These are phyloP conservation scores for Physcomitrium patens DNA, from an alignment of 225 moss, liverwort and hornwort genomes.

Conservation along the genomic window DNA sequence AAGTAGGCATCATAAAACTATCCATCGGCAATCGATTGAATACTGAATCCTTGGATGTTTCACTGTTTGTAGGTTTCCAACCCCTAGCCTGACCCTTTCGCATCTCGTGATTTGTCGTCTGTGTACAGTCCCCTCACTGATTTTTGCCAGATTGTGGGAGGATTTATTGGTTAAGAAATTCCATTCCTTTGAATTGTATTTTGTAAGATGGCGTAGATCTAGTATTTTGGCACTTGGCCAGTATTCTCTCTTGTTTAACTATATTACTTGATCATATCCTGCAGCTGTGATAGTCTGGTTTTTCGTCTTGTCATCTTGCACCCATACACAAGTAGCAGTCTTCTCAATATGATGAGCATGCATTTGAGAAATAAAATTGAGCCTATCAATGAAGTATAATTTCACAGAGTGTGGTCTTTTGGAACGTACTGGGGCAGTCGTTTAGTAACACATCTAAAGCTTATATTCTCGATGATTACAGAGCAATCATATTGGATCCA, in stretches of 20 bases:
- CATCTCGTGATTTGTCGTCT: background rate
- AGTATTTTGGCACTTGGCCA: background rate
- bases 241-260: background rate
- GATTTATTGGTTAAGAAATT: background rate
- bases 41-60: background rate
- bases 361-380: background rate
- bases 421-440: too few species aligned
- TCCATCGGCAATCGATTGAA: background rate
- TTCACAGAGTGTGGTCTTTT: constrained; percentile 1
- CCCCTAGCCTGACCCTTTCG: constrained; percentile 1
- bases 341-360: background rate
- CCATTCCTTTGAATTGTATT: background rate
- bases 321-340: background rate
- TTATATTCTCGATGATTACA: constrained; percentile 39
- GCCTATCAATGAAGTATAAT: constrained; percentile 14
- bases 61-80: background rate
- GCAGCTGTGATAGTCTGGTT: background rate
- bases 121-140: background rate
- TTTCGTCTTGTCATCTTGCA: constrained; percentile 8
- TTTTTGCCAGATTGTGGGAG: background rate
- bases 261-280: background rate
- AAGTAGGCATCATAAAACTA: constrained; percentile 27
- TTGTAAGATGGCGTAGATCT: too few species aligned
- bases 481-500: constrained; percentile 67
- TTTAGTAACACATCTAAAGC: too few species aligned